phyloP scores from a whole-genome alignment of 768 basidiomycete species.

The Lactarius quietus region DNA sequence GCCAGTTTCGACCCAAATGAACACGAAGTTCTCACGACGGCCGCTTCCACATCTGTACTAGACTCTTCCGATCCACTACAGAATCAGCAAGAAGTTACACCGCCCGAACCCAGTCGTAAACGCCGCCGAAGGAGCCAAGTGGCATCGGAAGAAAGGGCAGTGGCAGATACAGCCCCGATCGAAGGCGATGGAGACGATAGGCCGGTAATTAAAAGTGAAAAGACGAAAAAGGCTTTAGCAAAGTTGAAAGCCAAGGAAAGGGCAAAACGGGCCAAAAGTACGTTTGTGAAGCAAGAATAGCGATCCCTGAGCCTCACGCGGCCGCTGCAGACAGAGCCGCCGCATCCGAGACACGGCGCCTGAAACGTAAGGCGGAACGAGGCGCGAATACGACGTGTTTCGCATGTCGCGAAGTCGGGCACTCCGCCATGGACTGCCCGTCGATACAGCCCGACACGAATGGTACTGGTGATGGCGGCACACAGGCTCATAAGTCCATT shows the following conservation, averaged over 20 bases:
- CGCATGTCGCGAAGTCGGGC: constrained; percentile 80
- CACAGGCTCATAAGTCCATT: constrained; percentile 61
- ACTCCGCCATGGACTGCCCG: constrained; percentile 80
- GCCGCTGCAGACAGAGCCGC: constrained; percentile 29
- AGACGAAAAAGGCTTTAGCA: constrained; percentile 32
- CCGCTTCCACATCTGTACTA: constrained; percentile 16
- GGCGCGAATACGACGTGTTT: constrained; percentile 68
- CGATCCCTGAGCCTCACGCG: background rate
- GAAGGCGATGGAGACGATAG: constrained; percentile 23
- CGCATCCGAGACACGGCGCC: constrained; percentile 56
- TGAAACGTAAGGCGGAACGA: constrained; percentile 59
- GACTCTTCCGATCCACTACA: constrained; percentile 7
- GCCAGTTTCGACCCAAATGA: constrained; percentile 47
- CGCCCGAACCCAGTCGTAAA: constrained; percentile 59
- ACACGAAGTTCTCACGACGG: constrained; percentile 21
- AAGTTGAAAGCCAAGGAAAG: constrained; percentile 31
- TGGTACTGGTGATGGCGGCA: constrained; percentile 25
- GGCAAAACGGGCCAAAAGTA: constrained; percentile 30
- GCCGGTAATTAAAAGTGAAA: constrained; percentile 30
- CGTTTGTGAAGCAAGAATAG: constrained; percentile 1
- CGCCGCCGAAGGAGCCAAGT: constrained; percentile 46
- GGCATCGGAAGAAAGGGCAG: constrained; percentile 32
- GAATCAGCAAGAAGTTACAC: constrained; percentile 24
- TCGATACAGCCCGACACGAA: constrained; percentile 34
- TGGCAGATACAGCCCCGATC: background rate